These are phyloP conservation scores for Mycena leptocephala DNA, from an alignment of 768 basidiomycete species.

Conservation along the genomic window DNA sequence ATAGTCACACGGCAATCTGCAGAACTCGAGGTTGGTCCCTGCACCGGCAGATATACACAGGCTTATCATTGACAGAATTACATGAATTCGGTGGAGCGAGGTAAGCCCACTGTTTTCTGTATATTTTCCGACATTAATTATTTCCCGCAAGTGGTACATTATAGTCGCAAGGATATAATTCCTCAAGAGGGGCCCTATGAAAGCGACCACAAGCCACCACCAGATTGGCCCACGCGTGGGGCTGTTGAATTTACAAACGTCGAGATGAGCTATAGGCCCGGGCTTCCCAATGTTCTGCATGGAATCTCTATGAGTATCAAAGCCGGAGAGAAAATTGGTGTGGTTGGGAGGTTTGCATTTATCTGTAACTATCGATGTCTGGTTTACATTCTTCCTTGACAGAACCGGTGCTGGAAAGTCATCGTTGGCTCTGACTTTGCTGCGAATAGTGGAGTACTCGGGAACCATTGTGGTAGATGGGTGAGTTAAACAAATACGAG, in stretches of 20 bases:
- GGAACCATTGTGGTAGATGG: conserved; percentile 79
- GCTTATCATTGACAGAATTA: conserved; percentile 61
- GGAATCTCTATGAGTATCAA: conserved; percentile 73
- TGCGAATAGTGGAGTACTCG: conserved; percentile 79
- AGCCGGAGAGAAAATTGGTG: conserved; percentile 84
- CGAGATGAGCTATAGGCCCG: conserved; percentile 76
- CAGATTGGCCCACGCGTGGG: conserved; percentile 77
- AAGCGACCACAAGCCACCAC: conserved; percentile 68
- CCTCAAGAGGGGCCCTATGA: conserved; percentile 79
- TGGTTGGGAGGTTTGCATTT: conserved; percentile 68
- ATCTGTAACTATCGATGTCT: background rate
- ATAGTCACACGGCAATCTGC: conserved; percentile 73
- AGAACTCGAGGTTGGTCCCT: conserved; percentile 72
- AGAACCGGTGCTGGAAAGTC: conserved; percentile 74
- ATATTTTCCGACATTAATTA: background rate
- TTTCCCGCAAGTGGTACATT: conserved; percentile 63
- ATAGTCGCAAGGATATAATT: conserved; percentile 65
- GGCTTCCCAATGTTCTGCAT: conserved; percentile 81
- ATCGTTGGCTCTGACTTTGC: conserved; percentile 76
- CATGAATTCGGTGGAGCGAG: conserved; percentile 78
- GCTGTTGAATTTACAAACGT: conserved; percentile 75
- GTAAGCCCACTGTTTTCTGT: conserved; percentile 40
- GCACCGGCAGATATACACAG: background rate
- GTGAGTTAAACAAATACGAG: conserved; percentile 45
- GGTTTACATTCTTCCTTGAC: conserved; percentile 42